Percentiles rank a stretch among this genome's conserved stretches.
Evolutionary conservation across 169 alveolate genomes (phyloP).

Genomic region (Cystoisospora suis): DNA sequence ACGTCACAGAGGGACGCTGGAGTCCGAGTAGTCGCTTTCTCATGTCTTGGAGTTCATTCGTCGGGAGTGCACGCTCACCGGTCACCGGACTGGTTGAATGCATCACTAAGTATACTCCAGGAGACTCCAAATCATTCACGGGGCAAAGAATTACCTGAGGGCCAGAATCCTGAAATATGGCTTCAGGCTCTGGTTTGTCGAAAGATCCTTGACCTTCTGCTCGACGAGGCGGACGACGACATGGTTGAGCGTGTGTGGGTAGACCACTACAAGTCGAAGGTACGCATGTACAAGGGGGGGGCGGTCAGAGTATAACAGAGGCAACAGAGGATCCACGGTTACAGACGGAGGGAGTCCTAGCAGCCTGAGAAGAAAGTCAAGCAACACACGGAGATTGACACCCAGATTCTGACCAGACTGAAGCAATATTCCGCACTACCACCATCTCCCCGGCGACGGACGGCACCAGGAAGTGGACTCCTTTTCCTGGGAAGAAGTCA

Average conservation of each 20-base stretch:
- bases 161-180: not conserved
- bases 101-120: too few species aligned
- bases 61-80: too few species aligned
- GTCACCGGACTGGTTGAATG: too few species aligned
- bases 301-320: constrained; percentile 27
- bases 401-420: too few species aligned
- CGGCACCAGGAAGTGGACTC: too few species aligned
- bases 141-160: not conserved
- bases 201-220: not conserved
- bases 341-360: constrained; percentile 31
- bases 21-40: too few species aligned
- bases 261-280: constrained; percentile 32
- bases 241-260: not conserved
- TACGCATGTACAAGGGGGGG: constrained; percentile 46
- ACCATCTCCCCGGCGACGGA: too few species aligned
- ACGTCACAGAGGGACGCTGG: too few species aligned
- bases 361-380: constrained; percentile 28
- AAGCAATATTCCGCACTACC: too few species aligned
- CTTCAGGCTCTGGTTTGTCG: not conserved
- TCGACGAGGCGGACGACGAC: not conserved
- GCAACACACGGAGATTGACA: not conserved
- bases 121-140: not conserved
- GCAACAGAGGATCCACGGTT: constrained; percentile 12
- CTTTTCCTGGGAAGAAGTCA: too few species aligned
- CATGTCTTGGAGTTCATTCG: too few species aligned